phyloP scores from a whole-genome alignment of 768 basidiomycete genomes.

The Pulveroboletus sp. region DNA sequence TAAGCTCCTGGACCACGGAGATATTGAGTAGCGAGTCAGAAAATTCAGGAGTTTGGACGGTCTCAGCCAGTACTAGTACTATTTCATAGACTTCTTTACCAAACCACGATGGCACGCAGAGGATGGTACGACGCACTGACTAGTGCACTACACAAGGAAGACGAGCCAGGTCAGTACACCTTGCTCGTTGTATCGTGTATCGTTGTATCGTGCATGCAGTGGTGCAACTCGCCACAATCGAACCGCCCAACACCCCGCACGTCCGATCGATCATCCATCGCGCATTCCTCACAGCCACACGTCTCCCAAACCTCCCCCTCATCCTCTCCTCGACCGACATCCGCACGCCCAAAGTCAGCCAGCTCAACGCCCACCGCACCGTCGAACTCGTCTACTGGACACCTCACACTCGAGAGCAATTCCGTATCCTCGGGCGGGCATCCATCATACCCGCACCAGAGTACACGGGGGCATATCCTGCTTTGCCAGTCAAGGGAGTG shows the following conservation, averaged over 20 bases:
- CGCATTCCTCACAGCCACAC: slow-evolving; percentile 45
- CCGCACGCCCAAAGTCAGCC: slow-evolving; percentile 64
- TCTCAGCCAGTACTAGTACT: no score
- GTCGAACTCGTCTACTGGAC: slow-evolving; percentile 79
- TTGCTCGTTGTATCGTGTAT: background rate
- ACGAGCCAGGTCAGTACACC: slow-evolving; percentile 33
- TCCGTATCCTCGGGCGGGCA: slow-evolving; percentile 60
- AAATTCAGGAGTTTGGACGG: no score
- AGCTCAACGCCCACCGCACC: slow-evolving; percentile 42
- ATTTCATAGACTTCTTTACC: no score
- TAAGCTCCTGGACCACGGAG: no score
- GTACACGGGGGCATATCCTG: slow-evolving; percentile 27
- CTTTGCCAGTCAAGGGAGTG: slow-evolving; percentile 16
- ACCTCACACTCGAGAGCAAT: slow-evolving; percentile 64
- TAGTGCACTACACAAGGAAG: slow-evolving; percentile 37
- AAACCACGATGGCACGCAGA: slow-evolving; percentile 17
- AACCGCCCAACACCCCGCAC: slow-evolving; percentile 40
- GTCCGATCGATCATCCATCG: slow-evolving; percentile 70
- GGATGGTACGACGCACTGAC: slow-evolving; percentile 50
- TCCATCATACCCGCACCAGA: slow-evolving; percentile 52
- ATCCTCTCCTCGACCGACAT: slow-evolving; percentile 70
- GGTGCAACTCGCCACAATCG: slow-evolving; percentile 46
- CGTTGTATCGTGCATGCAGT: slow-evolving; percentile 40
- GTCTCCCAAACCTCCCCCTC: slow-evolving; percentile 50
- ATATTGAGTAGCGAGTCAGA: no score